phyloP scores from a whole-genome alignment of 768 basidiomycete genomes.

The Brasilioporus rufonigricans region DNA sequence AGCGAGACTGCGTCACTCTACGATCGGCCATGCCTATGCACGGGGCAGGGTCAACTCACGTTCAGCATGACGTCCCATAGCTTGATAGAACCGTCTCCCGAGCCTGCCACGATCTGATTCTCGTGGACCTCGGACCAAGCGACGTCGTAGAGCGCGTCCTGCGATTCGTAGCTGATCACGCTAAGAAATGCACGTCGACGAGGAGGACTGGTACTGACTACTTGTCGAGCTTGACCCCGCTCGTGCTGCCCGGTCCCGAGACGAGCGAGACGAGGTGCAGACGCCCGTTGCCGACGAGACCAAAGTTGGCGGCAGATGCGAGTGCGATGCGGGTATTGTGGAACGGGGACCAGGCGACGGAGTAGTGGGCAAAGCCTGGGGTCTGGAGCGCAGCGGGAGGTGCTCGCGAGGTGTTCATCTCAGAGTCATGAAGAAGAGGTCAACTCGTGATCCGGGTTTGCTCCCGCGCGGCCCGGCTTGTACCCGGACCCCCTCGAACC shows the following conservation, averaged over 20 bases:
- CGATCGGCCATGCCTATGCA: slow-evolving; percentile 11
- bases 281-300: slow-evolving; percentile 94
- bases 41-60: slow-evolving; percentile 40
- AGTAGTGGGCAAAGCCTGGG: slow-evolving; percentile 82
- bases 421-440: too few species aligned
- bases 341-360: slow-evolving; percentile 84
- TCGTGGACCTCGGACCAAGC: slow-evolving; percentile 97
- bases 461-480: not conserved
- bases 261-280: slow-evolving; percentile 62
- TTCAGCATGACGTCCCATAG: slow-evolving; percentile 89
- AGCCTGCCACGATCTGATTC: slow-evolving; percentile 86
- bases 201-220: slow-evolving; percentile 46
- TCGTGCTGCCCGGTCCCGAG: slow-evolving; percentile 44
- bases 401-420: slow-evolving; percentile 9
- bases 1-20: slow-evolving; percentile 31
- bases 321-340: slow-evolving; percentile 71
- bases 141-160: slow-evolving; percentile 86
- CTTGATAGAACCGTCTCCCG: slow-evolving; percentile 87
- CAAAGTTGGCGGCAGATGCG: slow-evolving; percentile 89
- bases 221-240: slow-evolving; percentile 58
- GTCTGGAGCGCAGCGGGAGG: slow-evolving; percentile 60
- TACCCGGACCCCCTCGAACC: not conserved
- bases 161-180: slow-evolving; percentile 73
- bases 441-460: not conserved
- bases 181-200: slow-evolving; percentile 8